phyloP scores from a whole-genome alignment of 129 eudicot species.

The Saposhnikovia divaricata region DNA sequence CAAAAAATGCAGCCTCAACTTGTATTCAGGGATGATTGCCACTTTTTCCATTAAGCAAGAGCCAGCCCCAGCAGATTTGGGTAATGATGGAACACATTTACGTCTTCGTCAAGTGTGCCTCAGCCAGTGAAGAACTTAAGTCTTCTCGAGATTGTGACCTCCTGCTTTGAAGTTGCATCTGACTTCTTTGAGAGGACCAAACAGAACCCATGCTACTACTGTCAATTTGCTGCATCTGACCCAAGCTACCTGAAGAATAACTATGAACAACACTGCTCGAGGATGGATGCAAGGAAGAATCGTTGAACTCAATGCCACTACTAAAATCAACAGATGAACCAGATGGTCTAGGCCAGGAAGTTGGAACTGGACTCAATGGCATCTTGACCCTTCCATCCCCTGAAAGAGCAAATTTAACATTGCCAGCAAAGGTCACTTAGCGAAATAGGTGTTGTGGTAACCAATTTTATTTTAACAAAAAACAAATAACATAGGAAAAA shows the following conservation, averaged over 20 bases:
- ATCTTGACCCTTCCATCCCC: conserved; percentile 79
- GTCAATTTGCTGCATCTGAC: conserved; percentile 65
- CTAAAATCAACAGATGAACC: conserved; percentile 22
- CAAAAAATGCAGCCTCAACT: background rate
- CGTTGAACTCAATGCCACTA: conserved; percentile 42
- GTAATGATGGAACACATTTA: conserved; percentile 13
- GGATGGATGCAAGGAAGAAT: conserved; percentile 40
- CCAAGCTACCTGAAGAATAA: conserved; percentile 71
- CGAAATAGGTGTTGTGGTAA: background rate
- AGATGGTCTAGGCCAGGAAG: conserved; percentile 41
- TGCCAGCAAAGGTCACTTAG: background rate
- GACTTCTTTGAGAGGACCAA: conserved; percentile 66
- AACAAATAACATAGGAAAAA: background rate
- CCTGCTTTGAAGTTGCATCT: conserved; percentile 79
- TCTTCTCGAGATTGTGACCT: conserved; percentile 94
- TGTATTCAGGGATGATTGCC: background rate
- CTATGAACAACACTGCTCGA: conserved; percentile 71
- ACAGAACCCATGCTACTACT: conserved; percentile 42
- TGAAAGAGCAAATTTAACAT: conserved; percentile 22
- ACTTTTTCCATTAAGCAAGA: background rate
- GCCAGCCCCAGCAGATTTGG: background rate
- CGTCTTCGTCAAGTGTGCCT: conserved; percentile 53
- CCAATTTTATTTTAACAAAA: background rate
- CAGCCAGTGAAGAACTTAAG: conserved; percentile 64
- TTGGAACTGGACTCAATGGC: conserved; percentile 76